Percentiles rank a stretch among this genome's conserved stretches.
phyloP scores from a whole-genome alignment of 2,329 filamentous ascomycete species.

The Ceratocystis cacaofunesta region DNA sequence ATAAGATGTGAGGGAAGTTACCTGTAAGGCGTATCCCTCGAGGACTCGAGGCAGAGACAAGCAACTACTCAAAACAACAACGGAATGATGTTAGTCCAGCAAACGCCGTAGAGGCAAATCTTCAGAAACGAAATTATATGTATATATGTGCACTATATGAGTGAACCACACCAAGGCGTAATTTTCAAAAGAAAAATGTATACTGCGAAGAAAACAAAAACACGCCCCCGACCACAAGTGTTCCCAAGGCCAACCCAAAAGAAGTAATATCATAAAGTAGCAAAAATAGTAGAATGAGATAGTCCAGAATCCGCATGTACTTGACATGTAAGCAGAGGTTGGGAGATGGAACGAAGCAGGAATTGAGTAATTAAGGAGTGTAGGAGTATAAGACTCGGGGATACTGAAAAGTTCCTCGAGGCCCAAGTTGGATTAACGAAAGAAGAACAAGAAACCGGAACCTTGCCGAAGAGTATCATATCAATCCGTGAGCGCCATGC shows the following conservation, averaged over 20 bases:
- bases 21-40: neutral
- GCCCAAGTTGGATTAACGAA: slow-evolving; percentile 5
- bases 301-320: no score
- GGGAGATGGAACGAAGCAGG: neutral
- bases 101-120: neutral
- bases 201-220: neutral
- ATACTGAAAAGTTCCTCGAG: slow-evolving; percentile 6
- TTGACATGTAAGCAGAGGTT: neutral
- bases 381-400: neutral
- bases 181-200: neutral
- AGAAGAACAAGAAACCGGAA: slow-evolving; percentile 5
- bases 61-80: neutral
- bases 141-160: neutral
- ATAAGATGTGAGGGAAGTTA: neutral
- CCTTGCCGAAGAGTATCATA: slow-evolving; percentile 15
- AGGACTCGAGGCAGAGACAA: neutral
- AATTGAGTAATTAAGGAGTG: neutral
- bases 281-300: neutral
- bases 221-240: neutral
- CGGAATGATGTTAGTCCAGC: neutral
- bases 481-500: slow-evolving; percentile 13
- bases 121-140: neutral
- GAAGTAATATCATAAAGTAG: neutral
- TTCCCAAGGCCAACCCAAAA: neutral
- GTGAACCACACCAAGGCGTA: neutral